These are phyloP conservation scores for Rhizophagus clarus DNA, from an alignment of 192 early-diverging fungal genomes.

Conservation along the genomic window DNA sequence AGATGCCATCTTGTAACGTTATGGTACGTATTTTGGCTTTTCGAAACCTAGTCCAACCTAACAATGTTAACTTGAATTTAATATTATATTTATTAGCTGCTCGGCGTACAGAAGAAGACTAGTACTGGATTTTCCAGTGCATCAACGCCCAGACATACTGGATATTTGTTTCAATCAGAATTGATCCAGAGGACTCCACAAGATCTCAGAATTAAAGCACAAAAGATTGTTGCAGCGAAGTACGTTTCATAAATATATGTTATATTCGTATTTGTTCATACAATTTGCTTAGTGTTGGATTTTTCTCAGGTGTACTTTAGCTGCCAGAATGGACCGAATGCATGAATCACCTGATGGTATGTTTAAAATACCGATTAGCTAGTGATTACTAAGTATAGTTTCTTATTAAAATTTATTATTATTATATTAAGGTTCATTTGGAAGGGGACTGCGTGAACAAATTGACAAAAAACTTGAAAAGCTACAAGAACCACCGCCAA, in stretches of 20 bases:
- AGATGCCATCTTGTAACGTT: constrained; percentile 92
- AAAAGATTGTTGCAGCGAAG: constrained; percentile 83
- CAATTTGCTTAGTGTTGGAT: constrained; percentile 1
- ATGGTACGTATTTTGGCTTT: constrained; percentile 46
- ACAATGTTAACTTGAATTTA: constrained; percentile 35
- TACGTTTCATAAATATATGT: constrained; percentile 22
- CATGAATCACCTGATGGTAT: constrained; percentile 71
- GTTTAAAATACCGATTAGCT: background rate
- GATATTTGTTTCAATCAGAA: constrained; percentile 79
- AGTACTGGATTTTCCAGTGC: constrained; percentile 68
- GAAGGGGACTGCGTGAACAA: constrained; percentile 72
- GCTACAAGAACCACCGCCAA: constrained; percentile 81
- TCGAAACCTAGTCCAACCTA: constrained; percentile 33
- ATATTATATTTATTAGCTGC: constrained; percentile 28
- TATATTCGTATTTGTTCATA: background rate
- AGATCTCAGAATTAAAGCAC: constrained; percentile 79
- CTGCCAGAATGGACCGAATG: constrained; percentile 83
- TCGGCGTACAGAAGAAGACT: constrained; percentile 51
- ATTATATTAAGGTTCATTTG: constrained; percentile 51
- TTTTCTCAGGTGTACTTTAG: constrained; percentile 59
- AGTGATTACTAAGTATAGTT: background rate
- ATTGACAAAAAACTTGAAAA: constrained; percentile 89
- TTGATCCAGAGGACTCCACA: constrained; percentile 66
- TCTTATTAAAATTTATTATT: constrained; percentile 3
- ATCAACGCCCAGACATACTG: constrained; percentile 71